phyloP scores from a whole-genome alignment of 192 early-diverging fungal species.

The Phycomyces nitens region DNA sequence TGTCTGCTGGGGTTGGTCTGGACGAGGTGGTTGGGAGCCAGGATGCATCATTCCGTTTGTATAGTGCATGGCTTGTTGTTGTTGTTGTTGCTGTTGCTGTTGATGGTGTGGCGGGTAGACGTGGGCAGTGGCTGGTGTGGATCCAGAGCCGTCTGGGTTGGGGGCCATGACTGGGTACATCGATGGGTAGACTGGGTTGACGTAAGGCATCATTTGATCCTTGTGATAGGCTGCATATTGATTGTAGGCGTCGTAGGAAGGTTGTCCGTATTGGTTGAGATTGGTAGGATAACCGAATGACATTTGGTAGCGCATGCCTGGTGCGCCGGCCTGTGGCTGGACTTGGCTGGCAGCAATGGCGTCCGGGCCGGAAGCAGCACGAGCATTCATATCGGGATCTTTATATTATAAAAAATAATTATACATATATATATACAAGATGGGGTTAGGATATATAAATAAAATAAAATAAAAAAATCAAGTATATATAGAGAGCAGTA shows the following conservation, averaged over 20 bases:
- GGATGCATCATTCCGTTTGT: not conserved
- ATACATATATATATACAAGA: not conserved
- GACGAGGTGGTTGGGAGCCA: conserved; percentile 4
- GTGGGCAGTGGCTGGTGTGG: not conserved
- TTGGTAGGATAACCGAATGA: conserved; percentile 21
- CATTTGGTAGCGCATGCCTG: not conserved
- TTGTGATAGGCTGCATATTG: conserved; percentile 13
- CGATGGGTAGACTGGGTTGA: conserved; percentile 1
- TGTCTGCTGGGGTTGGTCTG: not conserved
- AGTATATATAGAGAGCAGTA: no score
- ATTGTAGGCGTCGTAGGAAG: conserved; percentile 14
- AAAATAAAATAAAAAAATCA: not conserved
- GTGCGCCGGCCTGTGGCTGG: not conserved
- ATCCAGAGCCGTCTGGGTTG: not conserved
- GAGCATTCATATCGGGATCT: not conserved
- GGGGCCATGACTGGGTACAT: conserved; percentile 16
- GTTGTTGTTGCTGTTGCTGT: no score
- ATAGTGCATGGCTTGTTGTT: not conserved
- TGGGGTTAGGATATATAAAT: not conserved
- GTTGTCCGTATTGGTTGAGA: conserved; percentile 25
- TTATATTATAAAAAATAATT: not conserved
- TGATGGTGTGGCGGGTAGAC: not conserved
- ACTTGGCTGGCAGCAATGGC: not conserved
- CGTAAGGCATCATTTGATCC: conserved; percentile 14
- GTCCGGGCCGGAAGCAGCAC: not conserved